These are phyloP conservation scores for Solanum acaule DNA, from an alignment of 257 asterid species.

Conservation along the genomic window DNA sequence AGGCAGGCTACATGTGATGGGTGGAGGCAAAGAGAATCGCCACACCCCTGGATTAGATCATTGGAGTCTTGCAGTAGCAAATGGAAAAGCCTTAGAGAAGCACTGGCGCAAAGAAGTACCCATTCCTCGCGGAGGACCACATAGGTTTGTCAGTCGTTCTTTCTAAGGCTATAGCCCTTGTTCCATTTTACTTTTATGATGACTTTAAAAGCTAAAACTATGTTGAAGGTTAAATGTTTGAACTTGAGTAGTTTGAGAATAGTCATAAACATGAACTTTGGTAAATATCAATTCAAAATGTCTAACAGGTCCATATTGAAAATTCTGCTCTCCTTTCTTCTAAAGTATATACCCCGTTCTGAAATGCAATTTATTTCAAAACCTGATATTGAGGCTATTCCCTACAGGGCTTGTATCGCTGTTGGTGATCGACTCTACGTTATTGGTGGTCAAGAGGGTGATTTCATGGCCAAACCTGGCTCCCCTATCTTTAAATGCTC, in stretches of 20 bases:
- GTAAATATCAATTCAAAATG: background rate
- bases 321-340: background rate
- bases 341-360: background rate
- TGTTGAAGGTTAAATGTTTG: background rate
- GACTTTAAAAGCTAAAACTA: background rate
- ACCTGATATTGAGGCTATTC: background rate
- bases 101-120: conserved; percentile 52
- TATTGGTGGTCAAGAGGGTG: conserved; percentile 88
- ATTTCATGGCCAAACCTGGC: conserved; percentile 72
- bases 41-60: conserved; percentile 62
- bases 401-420: conserved; percentile 49
- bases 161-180: background rate
- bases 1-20: conserved; percentile 75
- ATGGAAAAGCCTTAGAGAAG: conserved; percentile 57
- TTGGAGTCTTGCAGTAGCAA: conserved; percentile 64
- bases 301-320: background rate
- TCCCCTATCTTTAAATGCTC: conserved; percentile 79
- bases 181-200: background rate
- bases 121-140: conserved; percentile 78
- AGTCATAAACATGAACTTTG: background rate
- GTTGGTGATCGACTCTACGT: conserved; percentile 51
- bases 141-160: conserved; percentile 27
- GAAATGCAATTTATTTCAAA: background rate
- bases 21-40: conserved; percentile 79
- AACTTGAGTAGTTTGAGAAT: background rate